Evolutionary conservation across 2,329 filamentous ascomycete species (phyloP), one percentile per base, ranked within the genome.

Genomic region (Alternaria incomplexa): DNA sequence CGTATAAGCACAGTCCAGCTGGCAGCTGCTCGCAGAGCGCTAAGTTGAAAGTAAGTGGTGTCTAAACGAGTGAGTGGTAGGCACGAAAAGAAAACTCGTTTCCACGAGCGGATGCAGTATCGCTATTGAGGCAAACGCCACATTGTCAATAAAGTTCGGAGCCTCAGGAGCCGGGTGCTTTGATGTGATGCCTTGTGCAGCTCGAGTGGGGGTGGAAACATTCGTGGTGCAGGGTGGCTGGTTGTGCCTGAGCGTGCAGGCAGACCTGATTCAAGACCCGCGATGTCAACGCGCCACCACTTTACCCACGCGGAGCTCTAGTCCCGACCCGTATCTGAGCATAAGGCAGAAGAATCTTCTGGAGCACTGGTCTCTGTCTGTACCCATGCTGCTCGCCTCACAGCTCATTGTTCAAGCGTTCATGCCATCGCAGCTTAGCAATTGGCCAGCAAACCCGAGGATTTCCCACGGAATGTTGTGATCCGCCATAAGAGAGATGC

Each of bases 1-100:
- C 36, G 11, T 52, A 30, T 46, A 63, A 58, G 64, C 64, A 56
- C 70, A 73, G 69, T 56, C 72, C 70, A 69, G 72, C 72, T 72
- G 69, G 61, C 62, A 72, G 72, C 70, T 58, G 68, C 70, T 74
- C 66, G 22, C 68, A 71, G 69, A 73, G 72, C 68, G 70, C 72
- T 71, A 56, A 44, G 63, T 66, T 32, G 44, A 59, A 69, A 64
- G 56, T 44, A 50, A 56, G 48, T 48, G 25, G 55, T 57, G 36
- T 52, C 59, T 56, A 46, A 63, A 62, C 43, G 58, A 67, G 57
- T 61, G 56, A 46, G 47, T 36, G 55, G 56, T 47, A 28, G 56
- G 58, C 46, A 52, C 53, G 22, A 64, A 48, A 58, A 52, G 61
- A 66, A 66, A 46, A 15, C 28, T 25, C 52, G 45, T 50, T 30